phyloP scores from a whole-genome alignment of 2,329 filamentous ascomycete genomes.

The Plectosphaerella sp. region DNA sequence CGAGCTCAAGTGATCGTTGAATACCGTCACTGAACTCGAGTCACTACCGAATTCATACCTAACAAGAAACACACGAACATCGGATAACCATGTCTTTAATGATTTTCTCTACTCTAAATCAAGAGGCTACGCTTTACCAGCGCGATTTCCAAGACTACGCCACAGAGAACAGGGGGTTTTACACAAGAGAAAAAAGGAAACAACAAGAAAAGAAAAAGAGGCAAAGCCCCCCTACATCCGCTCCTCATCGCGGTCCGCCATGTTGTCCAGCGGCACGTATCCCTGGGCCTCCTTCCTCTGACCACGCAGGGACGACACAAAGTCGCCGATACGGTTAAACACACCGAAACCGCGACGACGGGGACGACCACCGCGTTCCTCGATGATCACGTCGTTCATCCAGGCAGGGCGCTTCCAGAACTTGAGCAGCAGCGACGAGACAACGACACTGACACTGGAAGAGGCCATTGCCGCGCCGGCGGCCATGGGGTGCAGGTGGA shows the following conservation, averaged over 20 bases:
- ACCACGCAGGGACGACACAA: slow-evolving; percentile 28
- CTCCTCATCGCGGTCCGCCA: slow-evolving; percentile 30
- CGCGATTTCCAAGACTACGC: not conserved
- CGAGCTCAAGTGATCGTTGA: too few species aligned
- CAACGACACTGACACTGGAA: slow-evolving; percentile 85
- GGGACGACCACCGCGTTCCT: slow-evolving; percentile 47
- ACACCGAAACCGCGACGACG: slow-evolving; percentile 37
- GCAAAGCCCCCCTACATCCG: not conserved
- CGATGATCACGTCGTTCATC: slow-evolving; percentile 71
- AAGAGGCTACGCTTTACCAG: too few species aligned
- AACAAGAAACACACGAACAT: not conserved
- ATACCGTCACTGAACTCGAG: too few species aligned
- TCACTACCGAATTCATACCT: too few species aligned
- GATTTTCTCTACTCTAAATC: not conserved
- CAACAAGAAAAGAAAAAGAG: not conserved
- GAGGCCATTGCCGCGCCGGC: slow-evolving; percentile 92
- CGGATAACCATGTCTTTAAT: not conserved
- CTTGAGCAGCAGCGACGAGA: slow-evolving; percentile 77
- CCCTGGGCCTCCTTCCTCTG: slow-evolving; percentile 43
- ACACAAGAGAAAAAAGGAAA: not conserved
- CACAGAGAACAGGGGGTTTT: not conserved
- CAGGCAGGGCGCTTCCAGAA: slow-evolving; percentile 80
- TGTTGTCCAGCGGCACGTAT: slow-evolving; percentile 54
- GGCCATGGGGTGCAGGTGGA: slow-evolving; percentile 87
- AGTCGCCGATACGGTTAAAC: slow-evolving; percentile 36